Conservation (phyloP, 2,329 filamentous ascomycete species). For the Anisogramma anomala region DNA sequence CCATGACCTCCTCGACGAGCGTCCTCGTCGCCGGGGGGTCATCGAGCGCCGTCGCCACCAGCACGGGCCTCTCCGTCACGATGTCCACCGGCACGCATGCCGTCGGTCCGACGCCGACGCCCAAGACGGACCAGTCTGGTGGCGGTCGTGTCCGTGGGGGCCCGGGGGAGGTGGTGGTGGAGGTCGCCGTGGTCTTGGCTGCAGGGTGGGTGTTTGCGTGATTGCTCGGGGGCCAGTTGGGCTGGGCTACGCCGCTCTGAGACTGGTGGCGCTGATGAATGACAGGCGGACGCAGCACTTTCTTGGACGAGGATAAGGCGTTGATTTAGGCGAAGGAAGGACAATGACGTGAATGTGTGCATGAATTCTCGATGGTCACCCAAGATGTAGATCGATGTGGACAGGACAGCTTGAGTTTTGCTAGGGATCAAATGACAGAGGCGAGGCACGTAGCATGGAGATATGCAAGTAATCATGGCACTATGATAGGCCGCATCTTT, state of each 20-base stretch:
- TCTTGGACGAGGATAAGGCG: not conserved
- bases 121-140: not conserved
- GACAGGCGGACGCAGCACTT: not conserved
- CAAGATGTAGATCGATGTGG: not conserved
- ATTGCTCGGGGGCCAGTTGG: too few species aligned
- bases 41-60: too few species aligned
- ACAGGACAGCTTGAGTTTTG: not conserved
- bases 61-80: too few species aligned
- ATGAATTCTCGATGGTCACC: not conserved
- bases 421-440: not conserved
- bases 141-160: not conserved
- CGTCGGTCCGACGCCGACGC: too few species aligned
- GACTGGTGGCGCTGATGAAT: not conserved
- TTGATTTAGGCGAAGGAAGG: not conserved
- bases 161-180: not conserved
- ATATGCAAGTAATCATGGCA: not conserved
- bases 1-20: too few species aligned
- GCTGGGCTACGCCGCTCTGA: too few species aligned
- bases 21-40: too few species aligned
- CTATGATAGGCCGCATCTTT: not conserved
- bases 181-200: not conserved
- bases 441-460: not conserved
- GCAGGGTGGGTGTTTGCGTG: not conserved
- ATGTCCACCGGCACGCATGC: too few species aligned
- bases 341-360: not conserved